phyloP scores from a whole-genome alignment of 23 red algal species.

The Gracilariopsis chorda region DNA sequence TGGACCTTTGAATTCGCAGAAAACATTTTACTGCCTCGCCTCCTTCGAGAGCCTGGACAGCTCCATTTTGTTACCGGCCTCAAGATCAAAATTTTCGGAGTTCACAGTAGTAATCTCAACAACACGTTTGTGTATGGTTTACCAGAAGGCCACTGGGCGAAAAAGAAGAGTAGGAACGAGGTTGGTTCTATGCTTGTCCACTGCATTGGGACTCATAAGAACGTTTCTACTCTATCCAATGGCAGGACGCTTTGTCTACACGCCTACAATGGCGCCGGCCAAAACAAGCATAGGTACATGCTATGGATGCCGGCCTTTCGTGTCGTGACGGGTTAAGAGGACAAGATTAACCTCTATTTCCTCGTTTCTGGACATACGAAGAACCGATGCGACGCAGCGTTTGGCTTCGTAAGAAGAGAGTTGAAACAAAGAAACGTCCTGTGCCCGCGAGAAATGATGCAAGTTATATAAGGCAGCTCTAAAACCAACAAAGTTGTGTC shows the following conservation, averaged over 20 bases:
- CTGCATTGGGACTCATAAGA: neutral
- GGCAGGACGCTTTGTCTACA: neutral
- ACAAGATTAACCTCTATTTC: neutral
- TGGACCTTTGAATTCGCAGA: neutral
- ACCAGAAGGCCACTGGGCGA: neutral
- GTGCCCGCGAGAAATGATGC: neutral
- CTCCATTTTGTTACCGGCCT: neutral
- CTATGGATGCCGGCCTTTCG: neutral
- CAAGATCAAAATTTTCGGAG: neutral
- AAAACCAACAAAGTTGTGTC: too few species aligned
- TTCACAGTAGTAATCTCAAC: neutral
- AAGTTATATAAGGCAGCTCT: neutral
- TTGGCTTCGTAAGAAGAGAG: neutral
- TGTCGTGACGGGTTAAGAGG: neutral
- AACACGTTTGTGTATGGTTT: neutral
- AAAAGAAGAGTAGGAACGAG: neutral
- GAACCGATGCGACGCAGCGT: neutral
- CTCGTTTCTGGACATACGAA: neutral
- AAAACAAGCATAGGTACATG: neutral
- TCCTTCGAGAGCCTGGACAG: neutral
- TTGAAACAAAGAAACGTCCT: neutral
- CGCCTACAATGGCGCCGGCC: neutral
- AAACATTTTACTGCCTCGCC: neutral
- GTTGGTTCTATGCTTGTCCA: neutral
- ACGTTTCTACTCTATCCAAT: neutral